Conservation (phyloP, 2,329 filamentous ascomycete species). For the Torrubiellomyces zombiae region DNA sequence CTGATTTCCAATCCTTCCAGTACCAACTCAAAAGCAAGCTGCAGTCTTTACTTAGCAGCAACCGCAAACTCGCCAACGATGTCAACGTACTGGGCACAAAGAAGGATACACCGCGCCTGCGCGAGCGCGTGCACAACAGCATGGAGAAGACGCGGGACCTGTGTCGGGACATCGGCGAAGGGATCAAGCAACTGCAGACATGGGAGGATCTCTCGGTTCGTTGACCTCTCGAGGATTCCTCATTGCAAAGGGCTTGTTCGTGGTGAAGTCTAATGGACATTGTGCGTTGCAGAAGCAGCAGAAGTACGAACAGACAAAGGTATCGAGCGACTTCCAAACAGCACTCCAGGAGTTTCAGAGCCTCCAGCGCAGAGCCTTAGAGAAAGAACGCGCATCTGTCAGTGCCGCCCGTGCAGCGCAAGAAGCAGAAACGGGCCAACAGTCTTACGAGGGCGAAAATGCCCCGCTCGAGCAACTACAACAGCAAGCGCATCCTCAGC, state of each 20-base stretch:
- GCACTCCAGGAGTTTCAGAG: slow-evolving; percentile 81
- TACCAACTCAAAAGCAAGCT: slow-evolving; percentile 74
- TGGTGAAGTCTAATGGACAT: too few relatives aligned
- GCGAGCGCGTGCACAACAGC: slow-evolving; percentile 76
- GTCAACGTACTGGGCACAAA: slow-evolving; percentile 75
- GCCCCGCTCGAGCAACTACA: slow-evolving; percentile 36
- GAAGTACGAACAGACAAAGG: slow-evolving; percentile 90
- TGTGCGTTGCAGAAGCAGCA: slow-evolving; percentile 64
- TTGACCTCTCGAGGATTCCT: slow-evolving; percentile 2
- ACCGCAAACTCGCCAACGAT: slow-evolving; percentile 69
- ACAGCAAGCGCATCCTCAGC: slow-evolving; percentile 57
- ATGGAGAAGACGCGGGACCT: slow-evolving; percentile 72
- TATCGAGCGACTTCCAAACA: slow-evolving; percentile 82
- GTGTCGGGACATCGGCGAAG: slow-evolving; percentile 86
- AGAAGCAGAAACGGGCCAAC: slow-evolving; percentile 36
- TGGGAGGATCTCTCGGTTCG: slow-evolving; percentile 72
- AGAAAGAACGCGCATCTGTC: slow-evolving; percentile 81
- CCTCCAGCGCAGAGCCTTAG: slow-evolving; percentile 76
- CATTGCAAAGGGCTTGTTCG: slow-evolving; percentile 1
- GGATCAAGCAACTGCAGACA: slow-evolving; percentile 76
- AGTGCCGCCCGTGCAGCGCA: slow-evolving; percentile 68
- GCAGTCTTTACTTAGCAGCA: slow-evolving; percentile 77
- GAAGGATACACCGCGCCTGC: slow-evolving; percentile 77
- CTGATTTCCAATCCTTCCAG: slow-evolving; percentile 73
- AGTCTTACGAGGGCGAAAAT: slow-evolving; percentile 11